Base-by-base conservation (phyloP, 768 basidiomycete species). In the Suillus discolor region DNA sequence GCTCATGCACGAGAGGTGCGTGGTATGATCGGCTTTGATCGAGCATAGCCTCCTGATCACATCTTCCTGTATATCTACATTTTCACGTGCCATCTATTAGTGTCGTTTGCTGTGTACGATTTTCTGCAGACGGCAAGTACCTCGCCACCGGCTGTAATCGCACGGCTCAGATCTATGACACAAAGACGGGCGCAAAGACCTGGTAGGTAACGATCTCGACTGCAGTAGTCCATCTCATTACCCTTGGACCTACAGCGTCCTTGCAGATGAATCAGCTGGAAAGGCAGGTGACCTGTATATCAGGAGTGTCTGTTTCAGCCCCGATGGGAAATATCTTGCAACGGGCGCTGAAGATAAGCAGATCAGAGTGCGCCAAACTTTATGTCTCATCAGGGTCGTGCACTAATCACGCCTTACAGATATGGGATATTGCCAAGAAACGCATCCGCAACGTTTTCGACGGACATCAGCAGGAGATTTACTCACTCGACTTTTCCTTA, bases 151-250 rank as follows among this genome's bases (percentile, higher is more conserved):
- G 76, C 4, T 99, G 96, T 79, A 99, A 99, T 79, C 85, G 94
- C 49, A 94, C 94, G 0, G 94, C 96, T 23, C 96, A 97, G 77
- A 96, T 99, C 64, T 98, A 93, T 75, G 94, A 98, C 74, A 92
- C 91, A 34, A 92, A 92, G 79, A 91, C 92, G 0, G 96, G 96
- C 8, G 75, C 73, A 0, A 94, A 93, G 79, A 90, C 90, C 38
- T 95, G 91, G 96, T 95, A 69, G 63, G 88, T 75, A 42, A 68
- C 60, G 47, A 65, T 49, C 4, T 64, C 9, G 41, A 62, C 20
- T 54, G 25, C 63, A 15, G 39, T 28, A 20, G 15, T 57, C 38
- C 59, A 39, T 63, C 59, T 69, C 61, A 61, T 70, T 63, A 63
- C 59, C 64, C 55, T 25, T 65, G 64, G 62, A 28, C 62, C 36